Base-by-base conservation (phyloP, 1,284 basidiomycete species). In the Cronartium ribicola region DNA sequence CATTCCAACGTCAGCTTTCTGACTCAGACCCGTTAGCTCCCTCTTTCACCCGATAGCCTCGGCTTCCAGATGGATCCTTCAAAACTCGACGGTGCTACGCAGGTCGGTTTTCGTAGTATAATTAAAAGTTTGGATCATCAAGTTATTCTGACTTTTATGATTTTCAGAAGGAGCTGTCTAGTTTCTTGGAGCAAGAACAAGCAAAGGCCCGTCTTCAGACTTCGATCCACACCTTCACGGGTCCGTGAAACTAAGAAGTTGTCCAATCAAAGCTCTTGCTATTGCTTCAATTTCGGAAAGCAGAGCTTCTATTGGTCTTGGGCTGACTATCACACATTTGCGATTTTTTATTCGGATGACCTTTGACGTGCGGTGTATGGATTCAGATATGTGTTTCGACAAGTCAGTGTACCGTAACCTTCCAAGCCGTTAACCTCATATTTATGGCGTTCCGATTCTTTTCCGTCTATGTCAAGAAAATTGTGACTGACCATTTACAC, bases 141-240 rank as follows among this genome's bases (percentile, higher is more conserved):
- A 55, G 17, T 1, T 7, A 20, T 8, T 20, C 48, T 51, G 17
- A 51, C 48, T 55, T 72, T 73, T 69, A 11, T 37, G 8, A 3
- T 20, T 22, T 46, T 76, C 94, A 92, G 51, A 90, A 89, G 83
- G 94, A 98, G 82, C 87, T 97, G 73, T 84, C 87, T 69, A 81
- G 84, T 41, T 95, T 94, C 83, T 83, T 97, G 75, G 91, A 94
- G 79, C 87, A 88, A 77, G 90, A 96, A 82, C 92, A 95, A 82
- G 88, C 89, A 8, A 90, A 92, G 83, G 90, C 91, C 60, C 86
- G 87, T 77, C 80, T 94, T 48, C 89, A 95, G 80, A 84, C 82
- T 29, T 81, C 81, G 17, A 83, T 84, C 44, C 84, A 84, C 77
- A 82, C 84, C 48, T 79, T 80, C 75, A 80, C 80, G 20, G 79